Evolutionary conservation across 73 alveolate species (phyloP).

Genomic region (Tetrahymena malaccensis): DNA sequence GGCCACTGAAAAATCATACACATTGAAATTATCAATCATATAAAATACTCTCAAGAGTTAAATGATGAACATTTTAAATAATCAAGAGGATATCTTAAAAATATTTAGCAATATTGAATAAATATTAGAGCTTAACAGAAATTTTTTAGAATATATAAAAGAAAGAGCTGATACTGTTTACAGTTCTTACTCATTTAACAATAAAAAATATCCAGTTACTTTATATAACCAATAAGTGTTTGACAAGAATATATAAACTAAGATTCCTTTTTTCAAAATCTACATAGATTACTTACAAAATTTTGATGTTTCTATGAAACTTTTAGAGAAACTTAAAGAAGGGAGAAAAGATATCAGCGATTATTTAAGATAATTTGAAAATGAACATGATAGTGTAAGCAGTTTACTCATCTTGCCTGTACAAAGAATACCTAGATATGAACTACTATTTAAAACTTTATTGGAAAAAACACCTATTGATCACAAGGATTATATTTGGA

Average conservation of each 20-base stretch:
- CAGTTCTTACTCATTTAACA: neutral
- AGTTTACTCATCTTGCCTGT: neutral
- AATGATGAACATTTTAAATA: neutral
- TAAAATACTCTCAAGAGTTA: neutral
- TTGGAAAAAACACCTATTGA: neutral
- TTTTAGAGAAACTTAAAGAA: neutral
- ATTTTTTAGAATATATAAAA: neutral
- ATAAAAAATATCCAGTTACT: neutral
- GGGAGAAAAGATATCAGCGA: neutral
- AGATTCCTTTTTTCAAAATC: neutral
- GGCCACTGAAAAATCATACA: neutral
- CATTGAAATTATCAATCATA: neutral
- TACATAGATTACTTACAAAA: neutral
- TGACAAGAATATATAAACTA: neutral
- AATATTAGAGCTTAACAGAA: neutral
- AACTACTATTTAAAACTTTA: neutral
- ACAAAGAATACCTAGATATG: neutral
- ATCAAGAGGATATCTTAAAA: neutral
- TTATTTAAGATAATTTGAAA: neutral
- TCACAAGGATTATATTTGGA: neutral
- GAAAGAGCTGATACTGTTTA: neutral
- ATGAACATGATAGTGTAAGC: neutral
- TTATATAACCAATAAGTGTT: neutral
- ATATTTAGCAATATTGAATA: neutral
- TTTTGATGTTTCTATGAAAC: neutral